A percentile compares a stretch with the other conserved stretches of the same genome.
These are phyloP conservation scores for Jacaranda mimosifolia DNA, from an alignment of 257 asterid genomes.

Conservation along the genomic window DNA sequence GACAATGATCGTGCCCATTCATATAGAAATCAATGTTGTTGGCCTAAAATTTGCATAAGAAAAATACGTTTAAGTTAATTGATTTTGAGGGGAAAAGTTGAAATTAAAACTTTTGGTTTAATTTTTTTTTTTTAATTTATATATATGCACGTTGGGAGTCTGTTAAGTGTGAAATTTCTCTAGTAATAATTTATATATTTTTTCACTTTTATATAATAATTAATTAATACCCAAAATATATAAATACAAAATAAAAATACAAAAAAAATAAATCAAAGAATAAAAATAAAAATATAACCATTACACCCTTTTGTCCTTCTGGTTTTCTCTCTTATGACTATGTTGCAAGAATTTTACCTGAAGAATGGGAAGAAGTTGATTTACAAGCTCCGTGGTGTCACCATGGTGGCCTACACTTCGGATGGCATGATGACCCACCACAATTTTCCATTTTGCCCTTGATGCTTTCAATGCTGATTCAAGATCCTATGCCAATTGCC, in stretches of 20 bases:
- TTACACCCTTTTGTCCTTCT: no score
- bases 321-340: neutral
- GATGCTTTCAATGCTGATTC: slow-evolving; percentile 68
- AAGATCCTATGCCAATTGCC: slow-evolving; percentile 56
- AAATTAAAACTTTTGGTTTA: neutral
- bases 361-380: slow-evolving; percentile 80
- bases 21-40: slow-evolving; percentile 71
- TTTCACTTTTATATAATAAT: no score
- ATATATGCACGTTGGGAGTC: no score
- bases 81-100: neutral
- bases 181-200: no score
- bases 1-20: slow-evolving; percentile 93
- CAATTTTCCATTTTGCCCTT: slow-evolving; percentile 84
- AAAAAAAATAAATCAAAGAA: no score
- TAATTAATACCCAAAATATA: no score
- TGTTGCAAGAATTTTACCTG: slow-evolving; percentile 46
- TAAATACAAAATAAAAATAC: no score
- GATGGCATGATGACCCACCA: slow-evolving; percentile 92
- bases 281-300: no score
- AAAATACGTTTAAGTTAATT: neutral
- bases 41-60: slow-evolving; percentile 47
- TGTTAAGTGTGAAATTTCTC: no score
- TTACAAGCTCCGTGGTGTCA: slow-evolving; percentile 76
- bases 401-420: slow-evolving; percentile 93
- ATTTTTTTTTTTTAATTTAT: no score